Evolutionary conservation across 2,329 filamentous ascomycete genomes (phyloP).

Genomic region (Xylaria hypoxylon): DNA sequence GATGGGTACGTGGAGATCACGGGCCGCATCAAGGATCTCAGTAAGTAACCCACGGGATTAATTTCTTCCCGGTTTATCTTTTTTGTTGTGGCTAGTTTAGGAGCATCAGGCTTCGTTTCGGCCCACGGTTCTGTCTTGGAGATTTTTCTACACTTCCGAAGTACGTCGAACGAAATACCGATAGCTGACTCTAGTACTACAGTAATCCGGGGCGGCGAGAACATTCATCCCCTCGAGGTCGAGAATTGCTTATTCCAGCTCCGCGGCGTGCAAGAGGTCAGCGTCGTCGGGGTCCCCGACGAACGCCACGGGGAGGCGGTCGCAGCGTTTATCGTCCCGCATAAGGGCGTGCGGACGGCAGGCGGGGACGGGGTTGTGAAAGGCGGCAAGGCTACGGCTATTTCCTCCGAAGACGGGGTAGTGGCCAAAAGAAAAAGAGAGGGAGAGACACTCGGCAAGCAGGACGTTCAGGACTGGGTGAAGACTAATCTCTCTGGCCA

Average conservation of each 20-base stretch:
- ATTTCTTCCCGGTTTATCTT: not conserved
- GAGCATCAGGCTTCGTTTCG: not conserved
- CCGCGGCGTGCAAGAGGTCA: constrained; percentile 76
- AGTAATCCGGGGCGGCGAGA: constrained; percentile 91
- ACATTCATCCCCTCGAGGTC: constrained; percentile 93
- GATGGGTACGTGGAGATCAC: constrained; percentile 90
- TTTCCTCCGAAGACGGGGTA: constrained; percentile 14
- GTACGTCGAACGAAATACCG: not conserved
- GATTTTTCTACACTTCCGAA: too few relatives aligned
- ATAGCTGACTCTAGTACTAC: not conserved
- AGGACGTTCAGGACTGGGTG: constrained; percentile 79
- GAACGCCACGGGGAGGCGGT: constrained; percentile 87
- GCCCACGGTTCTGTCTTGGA: not conserved
- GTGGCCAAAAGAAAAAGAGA: not conserved
- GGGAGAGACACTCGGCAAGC: constrained; percentile 59
- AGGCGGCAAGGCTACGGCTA: constrained; percentile 39
- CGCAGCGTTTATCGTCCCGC: constrained; percentile 80
- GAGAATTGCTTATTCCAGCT: constrained; percentile 86
- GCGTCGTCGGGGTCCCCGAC: constrained; percentile 86
- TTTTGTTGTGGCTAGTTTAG: not conserved
- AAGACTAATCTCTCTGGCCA: constrained; percentile 74
- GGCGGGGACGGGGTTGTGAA: constrained; percentile 43
- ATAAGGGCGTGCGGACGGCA: constrained; percentile 51
- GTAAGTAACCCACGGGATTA: constrained; percentile 8
- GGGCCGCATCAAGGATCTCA: constrained; percentile 92